Conservation (phyloP, 805 yeast genomes). For the Kockiozyma suomiensis region DNA sequence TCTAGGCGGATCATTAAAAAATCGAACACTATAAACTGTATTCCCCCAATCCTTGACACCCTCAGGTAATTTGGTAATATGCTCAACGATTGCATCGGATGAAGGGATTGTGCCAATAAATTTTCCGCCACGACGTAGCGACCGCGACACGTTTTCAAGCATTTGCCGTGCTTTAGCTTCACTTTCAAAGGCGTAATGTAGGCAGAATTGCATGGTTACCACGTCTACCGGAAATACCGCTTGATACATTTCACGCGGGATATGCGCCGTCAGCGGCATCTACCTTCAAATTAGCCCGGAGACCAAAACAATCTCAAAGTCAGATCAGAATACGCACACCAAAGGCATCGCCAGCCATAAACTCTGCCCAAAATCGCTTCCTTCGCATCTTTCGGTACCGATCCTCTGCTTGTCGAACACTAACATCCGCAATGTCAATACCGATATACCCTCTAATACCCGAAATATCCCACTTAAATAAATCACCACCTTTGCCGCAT, state of each 20-base stretch:
- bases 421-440: constrained; percentile 86
- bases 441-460: constrained; percentile 79
- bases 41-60: constrained; percentile 80
- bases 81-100: constrained; percentile 75
- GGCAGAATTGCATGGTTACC: constrained; percentile 87
- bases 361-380: constrained; percentile 69
- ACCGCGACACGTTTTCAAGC: constrained; percentile 71
- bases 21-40: constrained; percentile 75
- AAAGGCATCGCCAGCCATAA: constrained; percentile 93
- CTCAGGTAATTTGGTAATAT: constrained; percentile 55
- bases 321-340: constrained; percentile 50
- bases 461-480: constrained; percentile 82
- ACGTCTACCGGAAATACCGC: constrained; percentile 83
- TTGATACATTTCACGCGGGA: constrained; percentile 50
- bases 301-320: constrained; percentile 57
- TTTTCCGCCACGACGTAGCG: constrained; percentile 78
- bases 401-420: constrained; percentile 79
- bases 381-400: constrained; percentile 63
- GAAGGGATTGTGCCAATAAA: constrained; percentile 96
- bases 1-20: constrained; percentile 75
- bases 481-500: constrained; percentile 98
- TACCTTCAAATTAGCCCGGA: background rate
- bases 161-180: constrained; percentile 77
- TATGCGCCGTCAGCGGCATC: constrained; percentile 23
- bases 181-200: constrained; percentile 91